Evolutionary conservation across 768 basidiomycete genomes (phyloP).

Genomic region (Pulveroboletus ravenelii): DNA sequence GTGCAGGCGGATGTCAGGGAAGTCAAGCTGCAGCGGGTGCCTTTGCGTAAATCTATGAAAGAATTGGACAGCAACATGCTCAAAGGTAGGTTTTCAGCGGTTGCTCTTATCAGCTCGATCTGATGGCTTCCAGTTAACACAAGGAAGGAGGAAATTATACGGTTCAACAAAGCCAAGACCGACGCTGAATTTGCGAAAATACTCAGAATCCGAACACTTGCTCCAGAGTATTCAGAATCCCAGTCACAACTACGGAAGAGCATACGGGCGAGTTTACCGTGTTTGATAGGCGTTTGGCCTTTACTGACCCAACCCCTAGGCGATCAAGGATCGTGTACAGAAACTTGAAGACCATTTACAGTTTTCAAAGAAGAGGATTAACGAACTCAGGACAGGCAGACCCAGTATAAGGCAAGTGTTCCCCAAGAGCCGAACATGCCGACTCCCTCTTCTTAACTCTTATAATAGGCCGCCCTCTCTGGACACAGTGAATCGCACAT

Average conservation of each 20-base stretch:
- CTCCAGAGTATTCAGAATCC: slow-evolving; percentile 82
- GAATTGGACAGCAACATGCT: slow-evolving; percentile 64
- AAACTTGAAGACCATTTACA: slow-evolving; percentile 76
- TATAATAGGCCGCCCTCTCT: slow-evolving; percentile 68
- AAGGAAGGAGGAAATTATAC: slow-evolving; percentile 75
- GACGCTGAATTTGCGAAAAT: slow-evolving; percentile 79
- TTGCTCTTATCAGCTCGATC: background rate
- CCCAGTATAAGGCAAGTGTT: slow-evolving; percentile 54
- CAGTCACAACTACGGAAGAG: slow-evolving; percentile 71
- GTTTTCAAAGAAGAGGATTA: slow-evolving; percentile 63
- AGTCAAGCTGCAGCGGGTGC: slow-evolving; percentile 40
- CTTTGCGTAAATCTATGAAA: slow-evolving; percentile 40
- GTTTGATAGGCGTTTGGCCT: background rate
- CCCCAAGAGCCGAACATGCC: background rate
- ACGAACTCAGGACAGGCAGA: slow-evolving; percentile 56
- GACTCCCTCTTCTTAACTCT: background rate
- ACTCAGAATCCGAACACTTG: slow-evolving; percentile 70
- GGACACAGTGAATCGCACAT: slow-evolving; percentile 78
- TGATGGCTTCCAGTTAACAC: slow-evolving; percentile 55
- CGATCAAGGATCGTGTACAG: slow-evolving; percentile 66
- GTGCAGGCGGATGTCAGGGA: slow-evolving; percentile 50
- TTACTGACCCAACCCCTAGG: slow-evolving; percentile 35
- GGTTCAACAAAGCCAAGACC: slow-evolving; percentile 71
- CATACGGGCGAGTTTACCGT: slow-evolving; percentile 51
- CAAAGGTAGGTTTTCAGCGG: slow-evolving; percentile 44